Evolutionary conservation across 202 grass and related monocot species (phyloP).

Genomic region (Miscanthus sacchariflorus): DNA sequence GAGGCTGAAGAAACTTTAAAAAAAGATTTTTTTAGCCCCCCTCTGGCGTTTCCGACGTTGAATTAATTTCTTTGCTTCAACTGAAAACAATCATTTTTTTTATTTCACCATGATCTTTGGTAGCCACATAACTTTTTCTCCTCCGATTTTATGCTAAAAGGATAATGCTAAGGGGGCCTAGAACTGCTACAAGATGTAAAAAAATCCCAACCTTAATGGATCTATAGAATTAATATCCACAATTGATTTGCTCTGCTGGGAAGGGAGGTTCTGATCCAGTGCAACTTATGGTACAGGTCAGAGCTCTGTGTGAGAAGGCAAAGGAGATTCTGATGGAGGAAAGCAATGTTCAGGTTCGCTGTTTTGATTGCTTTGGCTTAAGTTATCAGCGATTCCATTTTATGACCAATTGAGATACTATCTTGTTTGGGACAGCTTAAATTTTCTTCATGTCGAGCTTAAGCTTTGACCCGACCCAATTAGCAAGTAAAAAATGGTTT

Average conservation of each 20-base stretch:
- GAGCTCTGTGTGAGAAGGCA: conserved; percentile 89
- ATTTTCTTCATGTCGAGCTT: background rate
- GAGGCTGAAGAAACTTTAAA: background rate
- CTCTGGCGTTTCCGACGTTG: background rate
- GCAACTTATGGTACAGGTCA: conserved; percentile 60
- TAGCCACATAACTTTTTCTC: background rate
- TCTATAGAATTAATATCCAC: background rate
- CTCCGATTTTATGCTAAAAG: background rate
- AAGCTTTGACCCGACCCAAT: background rate
- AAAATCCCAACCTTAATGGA: background rate
- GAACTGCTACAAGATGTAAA: background rate
- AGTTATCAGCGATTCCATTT: background rate
- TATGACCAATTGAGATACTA: background rate
- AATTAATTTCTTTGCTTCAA: conserved; percentile 18
- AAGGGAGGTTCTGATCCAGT: conserved; percentile 8
- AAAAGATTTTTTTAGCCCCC: background rate
- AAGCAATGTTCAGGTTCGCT: conserved; percentile 93
- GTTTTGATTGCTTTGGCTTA: background rate
- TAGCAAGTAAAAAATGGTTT: background rate
- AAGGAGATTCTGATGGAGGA: conserved; percentile 99
- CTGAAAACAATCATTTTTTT: background rate
- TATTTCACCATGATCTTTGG: background rate
- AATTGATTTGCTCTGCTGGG: conserved; percentile 13
- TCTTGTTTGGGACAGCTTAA: background rate
- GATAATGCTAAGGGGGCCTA: background rate